These are phyloP conservation scores for Lolium multiflorum DNA, from an alignment of 176 grass and related monocot genomes.

Conservation along the genomic window DNA sequence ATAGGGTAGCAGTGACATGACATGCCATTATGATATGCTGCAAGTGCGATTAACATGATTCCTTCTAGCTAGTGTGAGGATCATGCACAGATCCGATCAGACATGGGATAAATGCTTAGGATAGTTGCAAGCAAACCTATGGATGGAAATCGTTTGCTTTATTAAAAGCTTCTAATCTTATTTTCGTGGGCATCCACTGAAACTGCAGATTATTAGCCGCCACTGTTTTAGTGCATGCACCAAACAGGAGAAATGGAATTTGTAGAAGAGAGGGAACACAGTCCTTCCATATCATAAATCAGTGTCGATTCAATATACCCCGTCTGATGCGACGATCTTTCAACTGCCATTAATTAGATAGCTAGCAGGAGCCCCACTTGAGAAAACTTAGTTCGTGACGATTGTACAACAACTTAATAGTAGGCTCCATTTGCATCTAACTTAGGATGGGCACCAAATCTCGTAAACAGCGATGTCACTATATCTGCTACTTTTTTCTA, in stretches of 20 bases:
- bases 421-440: background rate
- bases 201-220: constrained; percentile 1
- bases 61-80: constrained; percentile 27
- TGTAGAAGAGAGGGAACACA: background rate
- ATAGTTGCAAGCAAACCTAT: constrained; percentile 36
- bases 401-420: constrained; percentile 3
- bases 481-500: background rate
- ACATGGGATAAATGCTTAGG: constrained; percentile 40
- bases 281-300: background rate
- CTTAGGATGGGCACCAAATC: background rate
- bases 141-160: constrained; percentile 34
- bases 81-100: constrained; percentile 22
- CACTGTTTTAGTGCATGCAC: constrained; percentile 17
- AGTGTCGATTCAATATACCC: background rate
- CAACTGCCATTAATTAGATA: background rate
- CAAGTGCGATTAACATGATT: constrained; percentile 37
- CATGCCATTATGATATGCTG: constrained; percentile 43
- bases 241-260: background rate
- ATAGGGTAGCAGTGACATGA: constrained; percentile 32
- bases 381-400: background rate
- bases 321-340: constrained; percentile 10
- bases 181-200: background rate
- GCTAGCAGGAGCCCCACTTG: background rate
- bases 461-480: background rate
- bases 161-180: constrained; percentile 28